A percentile compares a stretch with the other conserved stretches of the same genome.
Conservation (phyloP, 1,284 basidiomycete species). For the Blastosporella zonata region DNA sequence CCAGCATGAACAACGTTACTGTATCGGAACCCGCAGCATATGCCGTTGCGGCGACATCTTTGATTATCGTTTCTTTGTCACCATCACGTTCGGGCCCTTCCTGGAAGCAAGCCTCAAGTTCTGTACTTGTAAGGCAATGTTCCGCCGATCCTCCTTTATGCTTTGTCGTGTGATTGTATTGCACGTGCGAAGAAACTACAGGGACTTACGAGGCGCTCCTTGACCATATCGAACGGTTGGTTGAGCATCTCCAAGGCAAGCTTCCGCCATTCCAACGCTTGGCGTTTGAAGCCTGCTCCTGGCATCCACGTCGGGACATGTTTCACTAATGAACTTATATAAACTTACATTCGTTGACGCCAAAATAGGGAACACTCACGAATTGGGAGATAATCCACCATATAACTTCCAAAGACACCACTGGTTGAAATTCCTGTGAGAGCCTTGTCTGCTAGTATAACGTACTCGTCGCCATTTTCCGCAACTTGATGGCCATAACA, state of each 20-base stretch:
- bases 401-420: constrained; percentile 11
- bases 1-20: neutral
- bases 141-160: constrained; percentile 5
- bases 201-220: constrained; percentile 11
- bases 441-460: constrained; percentile 12
- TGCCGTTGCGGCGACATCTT: constrained; percentile 9
- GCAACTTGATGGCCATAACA: constrained; percentile 17
- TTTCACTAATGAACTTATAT: constrained; percentile 10
- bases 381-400: constrained; percentile 15
- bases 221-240: constrained; percentile 17
- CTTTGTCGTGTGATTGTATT: neutral
- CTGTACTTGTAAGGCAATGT: constrained; percentile 3
- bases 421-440: constrained; percentile 10
- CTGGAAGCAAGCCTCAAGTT: constrained; percentile 3
- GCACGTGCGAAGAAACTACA: neutral
- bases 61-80: constrained; percentile 10
- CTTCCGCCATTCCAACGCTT: constrained; percentile 11
- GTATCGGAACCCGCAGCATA: constrained; percentile 13
- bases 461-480: constrained; percentile 15
- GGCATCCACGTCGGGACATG: constrained; percentile 19
- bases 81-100: neutral
- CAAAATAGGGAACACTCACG: neutral
- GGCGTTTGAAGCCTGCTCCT: constrained; percentile 15
- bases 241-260: constrained; percentile 11
- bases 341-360: neutral